Percentiles rank a stretch among this genome's conserved stretches.
phyloP scores from a whole-genome alignment of 176 grass and related monocot species.

The Pharus latifolius region DNA sequence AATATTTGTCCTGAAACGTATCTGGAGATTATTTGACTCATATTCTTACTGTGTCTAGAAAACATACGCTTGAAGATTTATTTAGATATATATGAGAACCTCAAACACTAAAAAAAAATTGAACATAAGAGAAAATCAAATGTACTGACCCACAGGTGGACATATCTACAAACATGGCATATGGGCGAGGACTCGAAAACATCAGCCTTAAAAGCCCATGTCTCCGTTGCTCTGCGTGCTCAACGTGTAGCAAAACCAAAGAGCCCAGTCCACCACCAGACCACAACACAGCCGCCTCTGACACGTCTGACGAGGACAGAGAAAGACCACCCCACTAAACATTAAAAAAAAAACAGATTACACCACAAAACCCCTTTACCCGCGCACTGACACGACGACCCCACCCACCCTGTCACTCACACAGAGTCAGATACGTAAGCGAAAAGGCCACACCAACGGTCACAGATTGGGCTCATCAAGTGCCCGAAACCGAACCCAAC shows the following conservation, averaged over 20 bases:
- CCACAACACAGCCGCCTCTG: background rate
- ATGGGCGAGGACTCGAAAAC: too few relatives aligned
- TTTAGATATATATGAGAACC: too few relatives aligned
- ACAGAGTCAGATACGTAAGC: background rate
- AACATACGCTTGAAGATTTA: too few relatives aligned
- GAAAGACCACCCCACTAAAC: background rate
- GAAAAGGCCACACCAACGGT: constrained; percentile 79
- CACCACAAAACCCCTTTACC: background rate
- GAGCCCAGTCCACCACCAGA: background rate
- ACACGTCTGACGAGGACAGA: constrained; percentile 11
- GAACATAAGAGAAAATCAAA: too few relatives aligned
- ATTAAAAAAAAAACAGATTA: background rate
- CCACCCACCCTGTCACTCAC: background rate
- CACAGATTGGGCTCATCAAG: constrained; percentile 15
- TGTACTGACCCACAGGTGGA: too few relatives aligned
- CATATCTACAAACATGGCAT: too few relatives aligned
- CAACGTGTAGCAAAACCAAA: background rate
- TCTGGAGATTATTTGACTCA: too few relatives aligned
- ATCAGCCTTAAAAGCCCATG: too few relatives aligned
- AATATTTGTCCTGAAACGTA: too few relatives aligned
- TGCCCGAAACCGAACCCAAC: too few relatives aligned
- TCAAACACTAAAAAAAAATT: too few relatives aligned
- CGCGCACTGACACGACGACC: background rate
- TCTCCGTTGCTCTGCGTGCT: background rate
- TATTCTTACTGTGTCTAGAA: too few relatives aligned